These are phyloP conservation scores for Thelonectria rubi DNA, from an alignment of 2,329 filamentous ascomycete species.

Conservation along the genomic window DNA sequence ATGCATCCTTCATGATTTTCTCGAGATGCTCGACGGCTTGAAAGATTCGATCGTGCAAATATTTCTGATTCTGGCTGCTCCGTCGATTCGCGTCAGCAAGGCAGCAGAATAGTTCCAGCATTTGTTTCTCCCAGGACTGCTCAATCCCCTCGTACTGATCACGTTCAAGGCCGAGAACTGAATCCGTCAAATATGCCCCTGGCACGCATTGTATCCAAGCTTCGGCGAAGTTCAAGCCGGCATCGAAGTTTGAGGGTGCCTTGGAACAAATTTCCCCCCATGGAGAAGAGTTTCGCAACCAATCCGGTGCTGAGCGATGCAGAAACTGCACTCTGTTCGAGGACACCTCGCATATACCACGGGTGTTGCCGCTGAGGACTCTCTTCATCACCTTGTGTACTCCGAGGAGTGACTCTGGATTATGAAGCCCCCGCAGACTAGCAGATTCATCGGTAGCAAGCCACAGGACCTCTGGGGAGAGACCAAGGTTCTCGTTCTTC, in stretches of 20 bases:
- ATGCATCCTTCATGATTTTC: background rate
- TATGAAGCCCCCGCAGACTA: background rate
- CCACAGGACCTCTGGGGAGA: background rate
- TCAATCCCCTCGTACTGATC: too few species aligned
- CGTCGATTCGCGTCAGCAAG: background rate
- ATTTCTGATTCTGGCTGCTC: background rate
- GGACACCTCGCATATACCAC: background rate
- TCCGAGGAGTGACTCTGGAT: background rate
- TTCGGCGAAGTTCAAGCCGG: background rate
- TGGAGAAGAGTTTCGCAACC: background rate
- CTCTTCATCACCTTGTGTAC: background rate
- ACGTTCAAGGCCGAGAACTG: too few species aligned
- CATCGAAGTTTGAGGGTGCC: background rate
- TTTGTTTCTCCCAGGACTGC: too few species aligned
- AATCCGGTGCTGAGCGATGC: background rate
- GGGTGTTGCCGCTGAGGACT: background rate
- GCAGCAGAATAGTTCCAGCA: background rate
- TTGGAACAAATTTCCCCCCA: background rate
- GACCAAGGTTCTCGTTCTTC: background rate
- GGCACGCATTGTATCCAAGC: background rate
- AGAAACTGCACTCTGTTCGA: background rate
- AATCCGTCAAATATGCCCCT: too few species aligned
- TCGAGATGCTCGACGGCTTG: background rate
- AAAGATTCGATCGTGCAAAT: background rate
- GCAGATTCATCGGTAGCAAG: background rate